Base-by-base conservation (phyloP, 2,329 filamentous ascomycete genomes). In the Aspergillus tanneri region DNA sequence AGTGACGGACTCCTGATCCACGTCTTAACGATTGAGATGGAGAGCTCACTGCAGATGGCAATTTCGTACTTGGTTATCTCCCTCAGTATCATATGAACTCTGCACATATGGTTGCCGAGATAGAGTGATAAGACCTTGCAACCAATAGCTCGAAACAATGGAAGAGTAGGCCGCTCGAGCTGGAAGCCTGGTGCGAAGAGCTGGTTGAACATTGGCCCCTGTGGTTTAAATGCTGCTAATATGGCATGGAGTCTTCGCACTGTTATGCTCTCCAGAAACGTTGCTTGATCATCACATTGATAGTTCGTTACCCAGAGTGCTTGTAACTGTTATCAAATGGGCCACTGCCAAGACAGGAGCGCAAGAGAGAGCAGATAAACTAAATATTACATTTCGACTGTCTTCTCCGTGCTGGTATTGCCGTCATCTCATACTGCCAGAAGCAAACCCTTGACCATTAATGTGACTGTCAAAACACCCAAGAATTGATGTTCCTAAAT, bases 1-100 rank as follows among this genome's bases (percentile, higher is more conserved):
- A 65, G 32, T 65, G 56, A 8, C 51, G 56, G 6, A 61, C 63
- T 37, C 63, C 59, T n/a, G 43, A 54, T n/a, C n/a, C n/a, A n/a
- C n/a, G n/a, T n/a, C n/a, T n/a, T n/a, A n/a, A n/a, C n/a, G n/a
- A n/a, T n/a, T n/a, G n/a, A n/a, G n/a, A n/a, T n/a, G n/a, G n/a
- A n/a, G n/a, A n/a, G n/a, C n/a, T n/a, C n/a, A n/a, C n/a, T n/a
- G n/a, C n/a, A n/a, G 43, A 16, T 43, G 47, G 43, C 52, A 55
- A 16, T 52, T 43, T 40, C 52, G 18, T 14, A 41, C 36, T 5
- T 53, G 12, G 18, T 32, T 36, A 10, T 59, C 47, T 14, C 47
- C 53, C 9, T 54, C 49, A 16, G 42, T 52, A 9, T 56, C 56
- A 35, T 62, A 60, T 8, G 53, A 52, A 36, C 58, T 56, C n/a